Evolutionary conservation across 495 filamentous ascomycete genomes (phyloP).

Genomic region (Trichoderma gamsii): DNA sequence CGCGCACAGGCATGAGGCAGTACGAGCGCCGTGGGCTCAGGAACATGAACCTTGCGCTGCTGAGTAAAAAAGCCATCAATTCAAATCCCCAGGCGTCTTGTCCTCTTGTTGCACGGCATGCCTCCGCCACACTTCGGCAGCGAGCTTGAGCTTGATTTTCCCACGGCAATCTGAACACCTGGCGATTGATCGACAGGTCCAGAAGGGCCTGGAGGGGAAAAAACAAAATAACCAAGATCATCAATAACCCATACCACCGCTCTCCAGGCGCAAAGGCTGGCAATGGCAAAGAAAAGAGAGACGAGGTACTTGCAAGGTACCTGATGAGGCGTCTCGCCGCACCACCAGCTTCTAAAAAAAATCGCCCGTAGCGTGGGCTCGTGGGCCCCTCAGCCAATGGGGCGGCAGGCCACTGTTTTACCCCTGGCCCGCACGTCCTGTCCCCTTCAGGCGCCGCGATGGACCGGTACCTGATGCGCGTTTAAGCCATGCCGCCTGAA

Average conservation of each 20-base stretch:
- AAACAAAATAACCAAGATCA: background rate
- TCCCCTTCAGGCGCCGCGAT: background rate
- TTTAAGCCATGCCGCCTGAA: background rate
- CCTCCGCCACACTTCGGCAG: slow-evolving; percentile 7
- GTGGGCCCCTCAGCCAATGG: background rate
- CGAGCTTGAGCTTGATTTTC: background rate
- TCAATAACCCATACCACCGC: background rate
- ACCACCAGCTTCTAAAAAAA: slow-evolving; percentile 11
- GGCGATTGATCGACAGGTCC: background rate
- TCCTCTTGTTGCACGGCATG: slow-evolving; percentile 4
- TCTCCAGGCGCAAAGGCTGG: background rate
- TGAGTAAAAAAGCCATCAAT: too few relatives aligned
- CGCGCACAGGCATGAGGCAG: too few relatives aligned
- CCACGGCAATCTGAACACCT: background rate
- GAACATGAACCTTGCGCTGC: too few relatives aligned
- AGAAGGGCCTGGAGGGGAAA: background rate
- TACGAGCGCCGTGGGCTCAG: too few relatives aligned
- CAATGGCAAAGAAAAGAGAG: background rate
- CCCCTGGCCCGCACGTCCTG: background rate
- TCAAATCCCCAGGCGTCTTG: background rate
- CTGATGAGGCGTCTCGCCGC: background rate
- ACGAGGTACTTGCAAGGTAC: background rate
- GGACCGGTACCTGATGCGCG: slow-evolving; percentile 1
- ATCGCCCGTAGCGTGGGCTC: slow-evolving; percentile 10
- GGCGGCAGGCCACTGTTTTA: background rate